Conservation (phyloP, 2,329 filamentous ascomycete genomes). For the Epichloe baconii region DNA sequence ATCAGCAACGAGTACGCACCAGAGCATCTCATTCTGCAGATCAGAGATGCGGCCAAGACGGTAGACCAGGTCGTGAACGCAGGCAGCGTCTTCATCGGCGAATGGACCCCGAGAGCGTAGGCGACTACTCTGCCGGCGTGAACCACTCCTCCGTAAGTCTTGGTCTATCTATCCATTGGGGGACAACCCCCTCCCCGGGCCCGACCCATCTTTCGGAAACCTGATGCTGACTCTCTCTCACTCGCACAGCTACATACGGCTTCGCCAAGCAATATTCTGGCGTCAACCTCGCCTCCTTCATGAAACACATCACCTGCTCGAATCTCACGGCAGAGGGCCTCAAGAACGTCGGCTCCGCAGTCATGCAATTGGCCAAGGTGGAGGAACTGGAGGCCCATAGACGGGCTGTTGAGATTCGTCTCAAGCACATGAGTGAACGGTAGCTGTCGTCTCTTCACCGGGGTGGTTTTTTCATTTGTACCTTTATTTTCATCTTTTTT, state of each 20-base stretch:
- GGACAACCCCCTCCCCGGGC: too few relatives aligned
- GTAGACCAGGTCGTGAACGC: constrained; percentile 81
- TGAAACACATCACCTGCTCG: constrained; percentile 95
- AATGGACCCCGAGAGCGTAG: constrained; percentile 95
- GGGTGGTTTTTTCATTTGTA: not conserved
- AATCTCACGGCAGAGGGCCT: constrained; percentile 79
- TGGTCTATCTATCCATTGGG: not conserved
- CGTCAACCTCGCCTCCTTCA: constrained; percentile 88
- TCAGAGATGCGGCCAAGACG: constrained; percentile 60
- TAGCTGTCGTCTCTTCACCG: constrained; percentile 5
- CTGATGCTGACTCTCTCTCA: not conserved
- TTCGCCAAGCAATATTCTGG: constrained; percentile 98
- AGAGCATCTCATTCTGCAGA: constrained; percentile 88
- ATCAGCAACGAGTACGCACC: constrained; percentile 92
- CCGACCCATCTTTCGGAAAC: too few relatives aligned
- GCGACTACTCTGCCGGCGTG: constrained; percentile 94
- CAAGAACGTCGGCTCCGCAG: constrained; percentile 70
- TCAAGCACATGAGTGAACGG: constrained; percentile 35
- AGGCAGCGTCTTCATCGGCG: constrained; percentile 87
- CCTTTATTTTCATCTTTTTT: not conserved
- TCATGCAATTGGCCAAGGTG: constrained; percentile 90
- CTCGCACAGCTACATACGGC: constrained; percentile 69
- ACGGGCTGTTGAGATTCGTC: constrained; percentile 73
- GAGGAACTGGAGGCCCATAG: constrained; percentile 92
- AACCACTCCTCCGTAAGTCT: constrained; percentile 92